Conservation (phyloP, 306 rosid genomes). For the Coriaria nepalensis region DNA sequence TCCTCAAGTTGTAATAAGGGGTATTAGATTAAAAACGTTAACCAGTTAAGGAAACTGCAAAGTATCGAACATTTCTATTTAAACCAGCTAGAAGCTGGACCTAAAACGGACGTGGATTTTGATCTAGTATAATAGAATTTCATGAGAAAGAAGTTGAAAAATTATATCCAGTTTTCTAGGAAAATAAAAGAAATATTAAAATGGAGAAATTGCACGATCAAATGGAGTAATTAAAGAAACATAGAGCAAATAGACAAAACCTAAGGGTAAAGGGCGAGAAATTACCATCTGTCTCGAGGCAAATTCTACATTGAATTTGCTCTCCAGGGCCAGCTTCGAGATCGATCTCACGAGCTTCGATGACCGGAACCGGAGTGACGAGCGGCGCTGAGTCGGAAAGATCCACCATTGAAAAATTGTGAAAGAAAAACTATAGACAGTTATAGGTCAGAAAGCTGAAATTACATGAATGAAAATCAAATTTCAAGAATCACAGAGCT, state of each 20-base stretch:
- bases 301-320: constrained; percentile 95
- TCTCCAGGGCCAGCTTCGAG: constrained; percentile 96
- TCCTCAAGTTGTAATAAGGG: neutral
- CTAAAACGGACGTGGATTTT: neutral
- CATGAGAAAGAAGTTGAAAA: neutral
- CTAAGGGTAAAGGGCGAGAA: neutral
- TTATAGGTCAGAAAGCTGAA: constrained; percentile 1
- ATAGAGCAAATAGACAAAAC: constrained; percentile 10
- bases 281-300: constrained; percentile 93
- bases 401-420: constrained; percentile 53
- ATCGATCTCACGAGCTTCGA: constrained; percentile 65
- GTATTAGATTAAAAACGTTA: too few relatives aligned
- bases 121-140: neutral
- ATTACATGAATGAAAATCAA: neutral
- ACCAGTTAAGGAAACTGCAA: neutral
- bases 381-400: constrained; percentile 67
- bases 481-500: too few relatives aligned
- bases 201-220: neutral
- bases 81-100: constrained; percentile 1
- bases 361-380: constrained; percentile 46
- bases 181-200: neutral
- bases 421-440: constrained; percentile 5
- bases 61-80: neutral
- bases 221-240: constrained; percentile 1
- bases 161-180: neutral